Conservation (phyloP, 495 filamentous ascomycete species). For the Trichocladium antarcticum region DNA sequence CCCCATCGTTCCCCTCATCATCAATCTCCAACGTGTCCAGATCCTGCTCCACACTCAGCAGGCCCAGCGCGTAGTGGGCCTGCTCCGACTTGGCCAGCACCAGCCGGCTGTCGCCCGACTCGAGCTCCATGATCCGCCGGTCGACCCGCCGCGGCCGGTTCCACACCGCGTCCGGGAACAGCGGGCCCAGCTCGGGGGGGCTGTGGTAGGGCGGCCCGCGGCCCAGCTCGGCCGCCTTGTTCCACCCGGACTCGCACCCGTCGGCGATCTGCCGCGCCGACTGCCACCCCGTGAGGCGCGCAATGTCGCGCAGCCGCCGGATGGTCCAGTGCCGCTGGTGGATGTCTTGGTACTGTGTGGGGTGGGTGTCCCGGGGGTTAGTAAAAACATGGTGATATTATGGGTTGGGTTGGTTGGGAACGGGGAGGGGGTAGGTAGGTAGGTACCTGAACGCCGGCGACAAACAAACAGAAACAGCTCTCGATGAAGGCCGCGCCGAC, state of each 20-base stretch:
- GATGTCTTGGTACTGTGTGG: slow-evolving; percentile 52
- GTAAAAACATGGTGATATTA: not conserved
- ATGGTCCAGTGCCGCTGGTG: slow-evolving; percentile 68
- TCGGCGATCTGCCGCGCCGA: slow-evolving; percentile 64
- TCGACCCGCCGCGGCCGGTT: slow-evolving; percentile 34
- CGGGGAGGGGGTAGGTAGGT: not conserved
- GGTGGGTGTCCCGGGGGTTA: not conserved
- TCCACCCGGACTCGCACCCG: slow-evolving; percentile 79
- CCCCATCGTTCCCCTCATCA: slow-evolving; percentile 12
- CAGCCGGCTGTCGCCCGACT: slow-evolving; percentile 25
- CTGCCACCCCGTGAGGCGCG: slow-evolving; percentile 78
- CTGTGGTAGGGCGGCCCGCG: slow-evolving; percentile 62
- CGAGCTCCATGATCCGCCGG: slow-evolving; percentile 30
- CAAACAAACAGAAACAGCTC: slow-evolving; percentile 68
- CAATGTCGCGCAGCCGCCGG: slow-evolving; percentile 58
- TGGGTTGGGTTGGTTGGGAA: no score
- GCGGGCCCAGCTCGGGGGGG: slow-evolving; percentile 30
- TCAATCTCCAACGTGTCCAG: slow-evolving; percentile 38
- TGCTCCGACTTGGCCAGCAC: slow-evolving; percentile 40
- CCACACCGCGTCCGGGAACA: slow-evolving; percentile 31
- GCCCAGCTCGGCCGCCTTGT: slow-evolving; percentile 55
- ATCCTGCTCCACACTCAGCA: slow-evolving; percentile 43
- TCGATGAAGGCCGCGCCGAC: slow-evolving; percentile 75
- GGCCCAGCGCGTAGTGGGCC: slow-evolving; percentile 43
- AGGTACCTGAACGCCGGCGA: slow-evolving; percentile 59